Evolutionary conservation across 2,329 filamentous ascomycete genomes (phyloP).

Genomic region (Fusarium bulbicola): DNA sequence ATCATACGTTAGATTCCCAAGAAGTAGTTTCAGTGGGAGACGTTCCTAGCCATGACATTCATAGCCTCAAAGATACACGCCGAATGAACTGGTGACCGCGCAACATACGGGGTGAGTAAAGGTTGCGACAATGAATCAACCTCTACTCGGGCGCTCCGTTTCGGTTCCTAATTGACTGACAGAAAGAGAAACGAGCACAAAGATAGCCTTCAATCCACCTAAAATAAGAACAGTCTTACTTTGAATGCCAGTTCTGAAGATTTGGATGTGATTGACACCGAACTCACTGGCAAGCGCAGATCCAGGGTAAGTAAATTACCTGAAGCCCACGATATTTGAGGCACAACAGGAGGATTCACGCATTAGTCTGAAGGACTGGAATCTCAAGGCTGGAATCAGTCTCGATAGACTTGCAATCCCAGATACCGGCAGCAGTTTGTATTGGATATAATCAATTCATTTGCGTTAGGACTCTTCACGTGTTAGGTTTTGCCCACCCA

Average conservation of each 20-base stretch:
- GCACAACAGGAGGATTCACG: background rate
- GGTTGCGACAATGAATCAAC: rapidly evolving
- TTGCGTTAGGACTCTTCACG: too few species aligned
- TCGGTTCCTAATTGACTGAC: background rate
- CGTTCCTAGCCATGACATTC: background rate
- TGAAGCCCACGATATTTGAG: too few species aligned
- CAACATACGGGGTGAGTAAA: rapidly evolving
- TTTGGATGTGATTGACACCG: background rate
- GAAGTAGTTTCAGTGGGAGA: background rate
- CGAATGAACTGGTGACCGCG: rapidly evolving
- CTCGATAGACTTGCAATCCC: rapidly evolving
- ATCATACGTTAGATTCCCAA: background rate
- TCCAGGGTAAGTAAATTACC: background rate
- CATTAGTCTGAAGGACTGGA: rapidly evolving
- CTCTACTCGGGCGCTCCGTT: too few species aligned
- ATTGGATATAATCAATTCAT: background rate
- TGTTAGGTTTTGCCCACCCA: background rate
- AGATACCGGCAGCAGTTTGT: rapidly evolving
- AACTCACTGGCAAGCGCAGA: rapidly evolving
- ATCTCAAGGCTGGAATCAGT: too few species aligned
- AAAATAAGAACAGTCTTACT: too few species aligned
- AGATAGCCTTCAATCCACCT: rapidly evolving
- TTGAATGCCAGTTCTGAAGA: background rate
- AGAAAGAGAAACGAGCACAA: rapidly evolving
- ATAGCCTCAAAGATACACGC: rapidly evolving